A percentile compares a stretch with the other conserved stretches of the same genome.
Conservation (phyloP, 768 basidiomycete species). For the Auriscalpium orientale region DNA sequence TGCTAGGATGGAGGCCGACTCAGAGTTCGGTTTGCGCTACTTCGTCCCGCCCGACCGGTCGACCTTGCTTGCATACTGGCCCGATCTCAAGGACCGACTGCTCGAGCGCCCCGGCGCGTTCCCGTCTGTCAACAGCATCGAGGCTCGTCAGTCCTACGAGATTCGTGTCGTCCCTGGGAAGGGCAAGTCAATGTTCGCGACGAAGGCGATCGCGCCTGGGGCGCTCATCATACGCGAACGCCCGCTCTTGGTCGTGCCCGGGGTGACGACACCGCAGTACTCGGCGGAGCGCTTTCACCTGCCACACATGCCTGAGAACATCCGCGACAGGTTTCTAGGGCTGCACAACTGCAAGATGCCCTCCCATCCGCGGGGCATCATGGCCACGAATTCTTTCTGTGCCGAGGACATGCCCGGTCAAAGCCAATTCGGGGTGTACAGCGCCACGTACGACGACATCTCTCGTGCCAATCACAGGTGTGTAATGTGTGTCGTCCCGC, state of each 20-base stretch:
- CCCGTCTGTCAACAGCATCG: no score
- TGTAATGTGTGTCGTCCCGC: background rate
- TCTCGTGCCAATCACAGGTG: conserved; percentile 19
- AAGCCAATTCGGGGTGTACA: no score
- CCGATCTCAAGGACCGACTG: no score
- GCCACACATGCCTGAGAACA: background rate
- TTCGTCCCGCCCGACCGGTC: no score
- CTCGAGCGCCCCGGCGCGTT: no score
- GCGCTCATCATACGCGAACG: conserved; percentile 33
- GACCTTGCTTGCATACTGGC: no score
- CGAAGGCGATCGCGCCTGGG: conserved; percentile 20
- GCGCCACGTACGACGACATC: conserved; percentile 5
- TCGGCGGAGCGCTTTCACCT: background rate
- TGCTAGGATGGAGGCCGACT: no score
- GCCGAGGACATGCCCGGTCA: no score
- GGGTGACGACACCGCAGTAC: conserved; percentile 1
- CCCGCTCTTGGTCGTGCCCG: conserved; percentile 26
- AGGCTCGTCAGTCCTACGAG: background rate
- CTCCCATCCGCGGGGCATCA: conserved; percentile 5
- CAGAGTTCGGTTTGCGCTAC: no score
- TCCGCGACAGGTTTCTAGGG: background rate
- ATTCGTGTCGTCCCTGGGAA: conserved; percentile 7
- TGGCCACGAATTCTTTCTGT: conserved; percentile 15
- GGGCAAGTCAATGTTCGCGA: conserved; percentile 28
- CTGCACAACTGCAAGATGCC: conserved; percentile 5